Evolutionary conservation across 768 basidiomycete species (phyloP).

Genomic region (Leccinum subtestaceum): DNA sequence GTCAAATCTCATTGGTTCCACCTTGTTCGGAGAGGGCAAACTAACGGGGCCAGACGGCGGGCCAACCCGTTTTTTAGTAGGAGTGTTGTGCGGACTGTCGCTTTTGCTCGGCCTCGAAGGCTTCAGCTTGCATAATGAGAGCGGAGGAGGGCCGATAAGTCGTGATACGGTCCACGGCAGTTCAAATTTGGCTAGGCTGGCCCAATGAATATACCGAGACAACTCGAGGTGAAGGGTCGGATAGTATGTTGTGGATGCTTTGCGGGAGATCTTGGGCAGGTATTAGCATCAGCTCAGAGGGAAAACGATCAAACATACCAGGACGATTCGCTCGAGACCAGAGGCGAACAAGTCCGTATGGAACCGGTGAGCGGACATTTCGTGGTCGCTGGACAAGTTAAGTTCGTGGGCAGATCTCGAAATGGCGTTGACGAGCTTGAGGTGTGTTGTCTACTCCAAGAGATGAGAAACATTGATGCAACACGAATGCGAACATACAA

Average conservation of each 20-base stretch:
- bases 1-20: conserved; percentile 44
- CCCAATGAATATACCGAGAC: conserved; percentile 76
- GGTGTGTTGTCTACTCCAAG: conserved; percentile 69
- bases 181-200: conserved; percentile 64
- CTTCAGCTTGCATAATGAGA: conserved; percentile 47
- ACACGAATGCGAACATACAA: conserved; percentile 53
- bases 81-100: conserved; percentile 20
- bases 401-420: conserved; percentile 63
- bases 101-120: conserved; percentile 14
- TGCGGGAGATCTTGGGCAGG: conserved; percentile 74
- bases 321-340: conserved; percentile 85
- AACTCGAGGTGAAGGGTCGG: conserved; percentile 93
- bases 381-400: conserved; percentile 62
- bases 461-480: conserved; percentile 9
- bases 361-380: conserved; percentile 76
- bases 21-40: conserved; percentile 42
- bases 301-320: conserved; percentile 50
- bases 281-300: neutral
- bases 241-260: conserved; percentile 93
- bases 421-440: conserved; percentile 82
- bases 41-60: conserved; percentile 16
- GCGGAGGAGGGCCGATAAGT: conserved; percentile 76
- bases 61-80: conserved; percentile 23
- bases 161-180: conserved; percentile 80
- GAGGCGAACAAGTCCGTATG: conserved; percentile 87